Evolutionary conservation across 2,329 filamentous ascomycete species (phyloP).

Genomic region (Arthroderma sp.): DNA sequence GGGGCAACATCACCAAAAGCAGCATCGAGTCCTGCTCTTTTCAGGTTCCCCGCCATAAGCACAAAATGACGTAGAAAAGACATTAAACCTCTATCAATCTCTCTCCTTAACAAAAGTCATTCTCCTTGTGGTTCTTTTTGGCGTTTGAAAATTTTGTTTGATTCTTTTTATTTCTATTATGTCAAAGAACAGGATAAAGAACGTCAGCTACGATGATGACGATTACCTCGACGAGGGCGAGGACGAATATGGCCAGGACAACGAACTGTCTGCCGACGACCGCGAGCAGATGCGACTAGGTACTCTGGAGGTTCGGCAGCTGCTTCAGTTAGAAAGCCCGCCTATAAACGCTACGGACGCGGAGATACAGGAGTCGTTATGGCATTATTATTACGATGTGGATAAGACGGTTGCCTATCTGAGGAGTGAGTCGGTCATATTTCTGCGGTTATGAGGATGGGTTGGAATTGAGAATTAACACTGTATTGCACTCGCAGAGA

Average conservation of each 20-base stretch:
- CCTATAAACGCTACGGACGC: conserved; percentile 49
- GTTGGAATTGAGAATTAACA: too few species aligned
- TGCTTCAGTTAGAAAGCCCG: conserved; percentile 47
- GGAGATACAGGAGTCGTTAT: conserved; percentile 79
- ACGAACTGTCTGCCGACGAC: conserved; percentile 29
- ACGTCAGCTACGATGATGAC: conserved; percentile 30
- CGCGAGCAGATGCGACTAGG: conserved; percentile 49
- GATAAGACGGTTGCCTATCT: conserved; percentile 74
- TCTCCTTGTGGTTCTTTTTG: not conserved
- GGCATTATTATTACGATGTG: conserved; percentile 93
- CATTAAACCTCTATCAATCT: not conserved
- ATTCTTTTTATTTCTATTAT: conserved; percentile 14
- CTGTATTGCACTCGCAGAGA: too few species aligned
- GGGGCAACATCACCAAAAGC: too few species aligned
- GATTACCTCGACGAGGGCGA: conserved; percentile 29
- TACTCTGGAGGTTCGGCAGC: conserved; percentile 51
- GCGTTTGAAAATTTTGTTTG: conserved; percentile 2
- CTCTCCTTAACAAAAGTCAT: not conserved
- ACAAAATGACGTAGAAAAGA: not conserved
- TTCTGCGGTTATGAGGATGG: not conserved
- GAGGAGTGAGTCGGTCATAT: conserved; percentile 38
- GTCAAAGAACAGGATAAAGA: conserved; percentile 35
- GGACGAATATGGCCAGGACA: conserved; percentile 15
- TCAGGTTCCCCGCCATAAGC: not conserved
- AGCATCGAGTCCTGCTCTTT: not conserved